Conservation (phyloP, 78 protist genomes). For the Diacronema lutheri region DNA sequence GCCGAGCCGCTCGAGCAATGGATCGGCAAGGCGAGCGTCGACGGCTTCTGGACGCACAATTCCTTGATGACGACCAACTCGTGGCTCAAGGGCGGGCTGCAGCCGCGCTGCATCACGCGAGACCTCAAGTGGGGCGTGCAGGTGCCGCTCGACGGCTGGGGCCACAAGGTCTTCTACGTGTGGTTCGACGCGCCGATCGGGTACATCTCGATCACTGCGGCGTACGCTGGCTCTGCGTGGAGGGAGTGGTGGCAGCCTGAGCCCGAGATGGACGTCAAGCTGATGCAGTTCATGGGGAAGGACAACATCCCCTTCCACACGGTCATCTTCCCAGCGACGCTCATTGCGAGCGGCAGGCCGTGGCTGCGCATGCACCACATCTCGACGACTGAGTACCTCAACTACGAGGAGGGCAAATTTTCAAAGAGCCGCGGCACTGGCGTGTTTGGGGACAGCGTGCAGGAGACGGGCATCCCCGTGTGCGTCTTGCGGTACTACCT, state of each 20-base stretch:
- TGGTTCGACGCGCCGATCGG: conserved; percentile 95
- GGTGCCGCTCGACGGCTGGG: conserved; percentile 65
- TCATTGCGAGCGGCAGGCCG: conserved; percentile 57
- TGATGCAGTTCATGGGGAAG: conserved; percentile 77
- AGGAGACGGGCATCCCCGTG: conserved; percentile 54
- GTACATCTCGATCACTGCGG: conserved; percentile 80
- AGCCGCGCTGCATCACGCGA: conserved; percentile 84
- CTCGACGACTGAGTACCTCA: conserved; percentile 71
- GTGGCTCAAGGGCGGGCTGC: conserved; percentile 64
- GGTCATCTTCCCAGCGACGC: conserved; percentile 82
- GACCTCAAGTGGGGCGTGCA: conserved; percentile 89
- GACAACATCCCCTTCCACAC: conserved; percentile 83
- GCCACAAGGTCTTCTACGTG: conserved; percentile 81
- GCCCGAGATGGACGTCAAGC: conserved; percentile 60
- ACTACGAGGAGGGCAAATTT: conserved; percentile 84
- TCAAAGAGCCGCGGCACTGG: conserved; percentile 77
- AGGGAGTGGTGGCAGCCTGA: conserved; percentile 83
- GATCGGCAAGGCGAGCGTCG: conserved; percentile 41
- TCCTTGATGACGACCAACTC: neutral
- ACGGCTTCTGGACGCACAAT: neutral
- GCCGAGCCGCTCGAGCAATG: conserved; percentile 42
- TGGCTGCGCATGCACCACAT: conserved; percentile 55
- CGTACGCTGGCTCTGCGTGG: conserved; percentile 68
- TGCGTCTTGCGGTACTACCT: conserved; percentile 72
- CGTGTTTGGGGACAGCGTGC: conserved; percentile 82